A percentile compares a stretch with the other conserved stretches of the same genome.
These are phyloP conservation scores for Nasturtium officinale DNA, from an alignment of 345 rosid species.

Conservation along the genomic window DNA sequence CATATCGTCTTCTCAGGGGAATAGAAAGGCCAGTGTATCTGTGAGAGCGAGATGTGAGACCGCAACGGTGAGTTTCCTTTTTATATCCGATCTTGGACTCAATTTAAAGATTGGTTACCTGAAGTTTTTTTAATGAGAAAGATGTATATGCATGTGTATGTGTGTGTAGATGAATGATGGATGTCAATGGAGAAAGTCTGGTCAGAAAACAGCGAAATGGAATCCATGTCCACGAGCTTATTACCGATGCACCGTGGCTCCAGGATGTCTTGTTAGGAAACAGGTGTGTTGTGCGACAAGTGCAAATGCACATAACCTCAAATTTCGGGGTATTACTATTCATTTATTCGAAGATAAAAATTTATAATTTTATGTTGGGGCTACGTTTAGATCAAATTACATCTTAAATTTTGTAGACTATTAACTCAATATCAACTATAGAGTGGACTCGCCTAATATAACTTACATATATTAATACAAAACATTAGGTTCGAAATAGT, in stretches of 20 bases:
- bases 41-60: slow-evolving; percentile 86
- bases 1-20: slow-evolving; percentile 29
- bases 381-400: too few relatives aligned
- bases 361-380: not conserved
- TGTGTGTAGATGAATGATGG: slow-evolving; percentile 74
- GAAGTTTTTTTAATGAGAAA: not conserved
- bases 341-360: not conserved
- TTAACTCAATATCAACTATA: too few relatives aligned
- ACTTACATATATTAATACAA: too few relatives aligned
- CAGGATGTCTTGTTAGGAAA: slow-evolving; percentile 80
- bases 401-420: too few relatives aligned
- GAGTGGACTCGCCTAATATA: too few relatives aligned
- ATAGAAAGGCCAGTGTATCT: slow-evolving; percentile 79
- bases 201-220: slow-evolving; percentile 91
- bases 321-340: not conserved
- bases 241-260: slow-evolving; percentile 78
- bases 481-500: too few relatives aligned
- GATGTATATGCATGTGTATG: not conserved
- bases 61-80: slow-evolving; percentile 56
- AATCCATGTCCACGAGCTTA: slow-evolving; percentile 97
- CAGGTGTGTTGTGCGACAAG: slow-evolving; percentile 53
- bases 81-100: slow-evolving; percentile 7
- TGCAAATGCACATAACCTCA: slow-evolving; percentile 2
- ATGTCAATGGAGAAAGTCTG: slow-evolving; percentile 97
- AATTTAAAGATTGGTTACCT: slow-evolving; percentile 1